phyloP scores from a whole-genome alignment of 768 basidiomycete genomes.

The Pleurotus salmoneostramineus region DNA sequence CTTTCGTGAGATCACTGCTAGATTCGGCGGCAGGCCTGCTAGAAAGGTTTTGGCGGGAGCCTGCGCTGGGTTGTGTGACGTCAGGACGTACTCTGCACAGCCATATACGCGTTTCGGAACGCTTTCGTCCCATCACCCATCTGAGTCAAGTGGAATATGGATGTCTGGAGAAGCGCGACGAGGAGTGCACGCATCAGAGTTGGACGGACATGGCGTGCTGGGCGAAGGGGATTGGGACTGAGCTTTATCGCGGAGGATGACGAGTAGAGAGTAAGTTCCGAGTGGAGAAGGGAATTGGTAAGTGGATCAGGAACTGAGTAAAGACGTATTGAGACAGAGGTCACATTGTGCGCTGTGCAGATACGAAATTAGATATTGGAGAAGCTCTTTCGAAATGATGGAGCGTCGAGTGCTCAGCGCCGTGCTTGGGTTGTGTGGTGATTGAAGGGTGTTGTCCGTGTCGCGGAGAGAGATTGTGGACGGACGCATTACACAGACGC shows the following conservation, averaged over 20 bases:
- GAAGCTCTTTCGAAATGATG: slow-evolving; percentile 58
- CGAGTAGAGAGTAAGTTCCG: slow-evolving; percentile 69
- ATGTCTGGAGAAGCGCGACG: slow-evolving; percentile 71
- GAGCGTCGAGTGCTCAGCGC: slow-evolving; percentile 89
- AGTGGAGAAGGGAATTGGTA: slow-evolving; percentile 89
- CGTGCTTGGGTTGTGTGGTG: slow-evolving; percentile 87
- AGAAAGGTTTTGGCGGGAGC: too few species aligned
- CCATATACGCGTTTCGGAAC: too few species aligned
- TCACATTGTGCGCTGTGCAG: slow-evolving; percentile 29
- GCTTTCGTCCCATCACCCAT: too few species aligned
- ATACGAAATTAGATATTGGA: slow-evolving; percentile 78
- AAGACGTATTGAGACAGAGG: not conserved
- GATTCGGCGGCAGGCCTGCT: too few species aligned
- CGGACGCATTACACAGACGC: too few species aligned
- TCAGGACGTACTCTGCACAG: too few species aligned
- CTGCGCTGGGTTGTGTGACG: too few species aligned
- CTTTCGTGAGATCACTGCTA: too few species aligned
- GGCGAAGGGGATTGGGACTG: slow-evolving; percentile 83
- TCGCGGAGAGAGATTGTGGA: too few species aligned
- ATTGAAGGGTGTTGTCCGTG: not conserved
- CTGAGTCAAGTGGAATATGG: too few species aligned
- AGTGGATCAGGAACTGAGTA: slow-evolving; percentile 21
- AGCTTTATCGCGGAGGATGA: slow-evolving; percentile 96
- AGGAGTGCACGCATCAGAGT: slow-evolving; percentile 96
- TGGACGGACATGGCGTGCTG: slow-evolving; percentile 88